Base-by-base conservation (phyloP, 345 rosid species). In the Citrus unshiu region DNA sequence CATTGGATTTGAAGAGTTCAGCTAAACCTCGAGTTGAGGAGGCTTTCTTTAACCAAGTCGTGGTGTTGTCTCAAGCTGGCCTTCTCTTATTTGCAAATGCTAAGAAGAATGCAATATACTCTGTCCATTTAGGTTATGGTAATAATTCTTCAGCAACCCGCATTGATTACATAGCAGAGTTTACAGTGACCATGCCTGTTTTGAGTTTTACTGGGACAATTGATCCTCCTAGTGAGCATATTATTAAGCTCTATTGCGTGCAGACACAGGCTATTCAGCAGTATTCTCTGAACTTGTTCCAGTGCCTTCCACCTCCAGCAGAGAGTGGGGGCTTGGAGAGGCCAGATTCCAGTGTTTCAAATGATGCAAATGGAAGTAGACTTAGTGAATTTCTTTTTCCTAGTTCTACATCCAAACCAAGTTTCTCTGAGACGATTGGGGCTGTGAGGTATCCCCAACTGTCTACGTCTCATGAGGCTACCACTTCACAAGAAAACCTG, bases 261-360 rank as follows among this genome's bases (percentile, higher is more conserved):
- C 97, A 94, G 83, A 95, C 99, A 62, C 93, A 80, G 81, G 98
- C 98, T 70, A 95, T 95, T 84, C 94, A 93, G 85, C 97, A 94
- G 83, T 96, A 96, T 89, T 86, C 93, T 34, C 85, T 96, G 84
- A 98, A 94, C 77, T 89, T 91, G 64, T 85, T 78, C 85, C 91
- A 86, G 79, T 96, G 98, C 88, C 83, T 91, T 75, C 99, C 97
- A 54, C 96, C 92, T 7, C 82, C 88, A 25, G 24, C 83, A 74
- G 95, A 89, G 72, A 90, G 80, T 86, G 80, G 72, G 24, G 88
- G 86, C 66, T 72, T 86, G 83, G 95, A 91, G 80, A 88, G 81
- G 83, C 85, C 86, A 74, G 91, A 86, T 75, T 85, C 88, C 39
- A 83, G 78, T 81, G 82, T 83, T 62, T 81, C 88, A 29, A 81